Conservation (phyloP, 352 stramenopile species). For the Thalassiosira mediterranea region DNA sequence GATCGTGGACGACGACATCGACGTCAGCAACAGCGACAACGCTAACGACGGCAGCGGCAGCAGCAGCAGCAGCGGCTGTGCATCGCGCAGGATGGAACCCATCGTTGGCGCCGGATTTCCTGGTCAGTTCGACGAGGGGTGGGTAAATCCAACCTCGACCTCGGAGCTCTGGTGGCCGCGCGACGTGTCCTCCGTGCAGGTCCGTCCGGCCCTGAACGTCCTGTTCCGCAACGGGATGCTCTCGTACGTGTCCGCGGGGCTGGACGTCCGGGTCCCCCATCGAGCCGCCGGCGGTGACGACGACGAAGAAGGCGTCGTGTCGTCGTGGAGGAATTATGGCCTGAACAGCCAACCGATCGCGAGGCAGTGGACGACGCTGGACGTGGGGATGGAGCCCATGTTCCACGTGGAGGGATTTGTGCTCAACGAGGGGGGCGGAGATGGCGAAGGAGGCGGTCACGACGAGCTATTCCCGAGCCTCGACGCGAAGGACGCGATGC, state of each 20-base stretch:
- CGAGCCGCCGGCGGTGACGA: conserved; percentile 5
- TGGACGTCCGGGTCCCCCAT: conserved; percentile 51
- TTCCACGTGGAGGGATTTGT: conserved; percentile 65
- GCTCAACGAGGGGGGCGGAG: not conserved
- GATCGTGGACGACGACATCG: conserved; percentile 30
- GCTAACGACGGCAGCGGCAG: not conserved
- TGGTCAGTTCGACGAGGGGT: conserved; percentile 33
- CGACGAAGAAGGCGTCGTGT: not conserved
- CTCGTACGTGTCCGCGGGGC: conserved; percentile 40
- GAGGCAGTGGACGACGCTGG: conserved; percentile 51
- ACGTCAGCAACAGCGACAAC: not conserved
- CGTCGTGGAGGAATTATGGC: conserved; percentile 61
- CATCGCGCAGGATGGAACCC: conserved; percentile 23
- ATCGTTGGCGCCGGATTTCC: conserved; percentile 32
- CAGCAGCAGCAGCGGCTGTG: not conserved
- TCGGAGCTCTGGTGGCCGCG: conserved; percentile 52
- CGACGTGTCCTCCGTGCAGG: conserved; percentile 45
- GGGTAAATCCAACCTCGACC: conserved; percentile 51
- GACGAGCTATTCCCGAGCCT: conserved; percentile 36
- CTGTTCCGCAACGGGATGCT: conserved; percentile 38
- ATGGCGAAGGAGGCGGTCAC: not conserved
- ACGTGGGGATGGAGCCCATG: conserved; percentile 52
- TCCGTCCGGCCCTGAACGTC: conserved; percentile 46
- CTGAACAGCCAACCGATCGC: conserved; percentile 57
- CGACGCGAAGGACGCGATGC: conserved; percentile 20